These are phyloP conservation scores for Kuraishia hungarica DNA, from an alignment of 805 yeast species.

Conservation along the genomic window DNA sequence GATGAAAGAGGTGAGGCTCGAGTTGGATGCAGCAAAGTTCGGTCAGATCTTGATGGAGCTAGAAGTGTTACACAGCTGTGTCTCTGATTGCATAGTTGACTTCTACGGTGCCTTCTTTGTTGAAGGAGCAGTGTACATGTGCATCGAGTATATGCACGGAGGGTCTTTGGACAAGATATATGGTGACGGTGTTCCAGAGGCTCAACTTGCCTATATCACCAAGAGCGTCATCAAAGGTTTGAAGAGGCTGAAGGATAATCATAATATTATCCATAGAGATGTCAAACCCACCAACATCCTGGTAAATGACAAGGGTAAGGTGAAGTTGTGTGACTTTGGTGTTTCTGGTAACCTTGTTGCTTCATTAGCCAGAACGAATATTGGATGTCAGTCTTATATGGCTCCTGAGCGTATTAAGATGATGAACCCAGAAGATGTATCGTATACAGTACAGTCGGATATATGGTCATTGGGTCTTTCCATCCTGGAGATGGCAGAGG, in stretches of 20 bases:
- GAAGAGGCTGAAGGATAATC: constrained; percentile 76
- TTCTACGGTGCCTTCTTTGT: constrained; percentile 96
- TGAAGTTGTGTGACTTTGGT: constrained; percentile 92
- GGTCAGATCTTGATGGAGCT: constrained; percentile 94
- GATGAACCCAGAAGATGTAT: constrained; percentile 60
- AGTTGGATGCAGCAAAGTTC: constrained; percentile 88
- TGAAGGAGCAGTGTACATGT: constrained; percentile 97
- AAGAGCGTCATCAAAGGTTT: constrained; percentile 76
- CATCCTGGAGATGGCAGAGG: constrained; percentile 80
- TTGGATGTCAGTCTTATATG: constrained; percentile 98
- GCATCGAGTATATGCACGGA: constrained; percentile 97
- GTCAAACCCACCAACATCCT: constrained; percentile 94
- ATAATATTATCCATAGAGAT: constrained; percentile 91
- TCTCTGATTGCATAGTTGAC: constrained; percentile 86
- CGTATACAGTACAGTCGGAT: constrained; percentile 91
- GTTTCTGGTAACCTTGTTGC: constrained; percentile 94
- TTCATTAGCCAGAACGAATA: constrained; percentile 87
- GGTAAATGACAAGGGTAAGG: constrained; percentile 69
- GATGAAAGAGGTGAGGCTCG: constrained; percentile 92
- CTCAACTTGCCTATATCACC: constrained; percentile 70
- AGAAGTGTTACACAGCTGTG: constrained; percentile 87
- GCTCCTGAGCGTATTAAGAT: constrained; percentile 94
- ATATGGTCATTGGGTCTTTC: constrained; percentile 92
- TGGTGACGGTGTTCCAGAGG: constrained; percentile 67
- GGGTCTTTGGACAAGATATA: constrained; percentile 87